A percentile compares a stretch with the other conserved stretches of the same genome.
Conservation (phyloP, 169 alveolate species). For the Cryptosporidium ubiquitum region DNA sequence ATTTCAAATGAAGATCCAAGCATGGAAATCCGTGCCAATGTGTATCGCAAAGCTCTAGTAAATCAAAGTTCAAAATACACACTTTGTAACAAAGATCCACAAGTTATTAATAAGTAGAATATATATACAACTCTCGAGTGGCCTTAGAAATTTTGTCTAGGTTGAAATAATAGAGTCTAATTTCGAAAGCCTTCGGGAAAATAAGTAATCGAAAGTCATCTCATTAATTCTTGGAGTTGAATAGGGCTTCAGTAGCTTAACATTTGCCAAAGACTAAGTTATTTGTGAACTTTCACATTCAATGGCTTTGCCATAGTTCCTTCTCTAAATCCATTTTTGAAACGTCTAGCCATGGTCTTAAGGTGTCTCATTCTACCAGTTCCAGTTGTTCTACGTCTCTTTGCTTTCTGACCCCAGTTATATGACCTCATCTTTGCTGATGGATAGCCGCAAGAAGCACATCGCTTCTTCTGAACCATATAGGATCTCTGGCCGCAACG, state of each 20-base stretch:
- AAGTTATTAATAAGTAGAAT: background rate
- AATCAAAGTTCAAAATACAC: background rate
- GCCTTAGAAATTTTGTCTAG: background rate
- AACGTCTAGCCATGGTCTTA: constrained; percentile 93
- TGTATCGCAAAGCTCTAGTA: background rate
- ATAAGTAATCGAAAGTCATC: background rate
- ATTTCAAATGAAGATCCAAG: background rate
- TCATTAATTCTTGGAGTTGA: background rate
- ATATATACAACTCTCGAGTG: background rate
- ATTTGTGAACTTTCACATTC: constrained; percentile 6
- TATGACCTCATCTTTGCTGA: constrained; percentile 93
- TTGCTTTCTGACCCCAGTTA: constrained; percentile 96
- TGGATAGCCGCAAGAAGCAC: constrained; percentile 97
- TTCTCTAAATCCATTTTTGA: constrained; percentile 95
- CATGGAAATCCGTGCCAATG: background rate
- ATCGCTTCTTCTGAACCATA: constrained; percentile 93
- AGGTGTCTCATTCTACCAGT: constrained; percentile 97
- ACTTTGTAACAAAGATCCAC: background rate
- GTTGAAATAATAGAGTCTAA: background rate
- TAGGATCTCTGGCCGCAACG: constrained; percentile 95
- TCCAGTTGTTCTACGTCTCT: constrained; percentile 95
- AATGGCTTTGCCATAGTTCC: constrained; percentile 90
- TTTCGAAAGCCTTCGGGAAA: background rate
- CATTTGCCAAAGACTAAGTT: background rate
- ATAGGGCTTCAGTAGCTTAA: background rate